These are phyloP conservation scores for Lipomyces sp. DNA, from an alignment of 805 yeast genomes.

Conservation along the genomic window DNA sequence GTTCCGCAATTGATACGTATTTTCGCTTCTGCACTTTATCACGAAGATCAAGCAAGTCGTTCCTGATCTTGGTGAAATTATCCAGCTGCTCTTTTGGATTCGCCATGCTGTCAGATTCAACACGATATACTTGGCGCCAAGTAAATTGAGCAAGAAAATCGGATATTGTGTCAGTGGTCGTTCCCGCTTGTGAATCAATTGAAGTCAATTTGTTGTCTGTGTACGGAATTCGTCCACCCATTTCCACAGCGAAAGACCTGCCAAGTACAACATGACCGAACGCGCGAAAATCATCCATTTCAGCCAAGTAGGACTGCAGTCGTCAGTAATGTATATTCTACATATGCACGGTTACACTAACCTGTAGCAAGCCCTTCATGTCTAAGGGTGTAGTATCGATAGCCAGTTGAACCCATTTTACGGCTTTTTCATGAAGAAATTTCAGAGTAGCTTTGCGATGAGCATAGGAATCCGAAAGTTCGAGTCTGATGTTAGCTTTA, in stretches of 20 bases:
- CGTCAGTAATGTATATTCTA: background rate
- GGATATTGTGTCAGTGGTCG: slow-evolving; percentile 61
- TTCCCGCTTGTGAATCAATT: slow-evolving; percentile 46
- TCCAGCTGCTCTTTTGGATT: background rate
- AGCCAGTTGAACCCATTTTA: slow-evolving; percentile 67
- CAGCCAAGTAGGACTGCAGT: slow-evolving; percentile 69
- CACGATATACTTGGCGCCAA: slow-evolving; percentile 55
- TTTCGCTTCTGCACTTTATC: slow-evolving; percentile 36
- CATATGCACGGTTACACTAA: background rate
- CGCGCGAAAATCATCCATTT: slow-evolving; percentile 47
- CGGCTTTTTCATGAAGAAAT: slow-evolving; percentile 61
- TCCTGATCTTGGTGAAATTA: slow-evolving; percentile 38
- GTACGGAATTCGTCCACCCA: slow-evolving; percentile 76
- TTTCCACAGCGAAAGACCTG: slow-evolving; percentile 85
- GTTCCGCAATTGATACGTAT: slow-evolving; percentile 39
- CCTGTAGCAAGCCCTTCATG: slow-evolving; percentile 66
- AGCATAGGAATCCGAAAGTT: slow-evolving; percentile 72
- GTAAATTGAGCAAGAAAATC: slow-evolving; percentile 77
- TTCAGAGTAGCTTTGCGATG: slow-evolving; percentile 76
- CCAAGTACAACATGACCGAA: slow-evolving; percentile 68
- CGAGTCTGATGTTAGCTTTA: slow-evolving; percentile 54
- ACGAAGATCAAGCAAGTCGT: slow-evolving; percentile 38
- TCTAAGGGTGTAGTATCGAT: slow-evolving; percentile 69
- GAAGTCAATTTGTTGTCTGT: slow-evolving; percentile 68
- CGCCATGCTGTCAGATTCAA: background rate